These are phyloP conservation scores for Pythium vanterpoolii DNA, from an alignment of 352 stramenopile species.

Conservation along the genomic window DNA sequence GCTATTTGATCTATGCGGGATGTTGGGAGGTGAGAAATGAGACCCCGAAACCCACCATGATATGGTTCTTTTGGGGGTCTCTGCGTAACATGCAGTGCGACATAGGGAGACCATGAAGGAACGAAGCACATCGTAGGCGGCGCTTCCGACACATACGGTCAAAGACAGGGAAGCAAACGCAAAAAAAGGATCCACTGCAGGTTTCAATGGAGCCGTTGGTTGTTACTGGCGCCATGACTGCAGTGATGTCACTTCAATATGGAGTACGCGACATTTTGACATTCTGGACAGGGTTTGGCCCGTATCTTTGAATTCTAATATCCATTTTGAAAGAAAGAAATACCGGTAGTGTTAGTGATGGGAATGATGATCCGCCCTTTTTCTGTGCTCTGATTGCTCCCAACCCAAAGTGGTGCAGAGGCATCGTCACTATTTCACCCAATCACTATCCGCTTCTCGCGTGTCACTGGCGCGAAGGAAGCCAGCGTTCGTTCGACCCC, in stretches of 20 bases:
- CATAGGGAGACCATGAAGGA: too few relatives aligned
- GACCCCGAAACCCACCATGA: too few relatives aligned
- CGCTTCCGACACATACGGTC: too few relatives aligned
- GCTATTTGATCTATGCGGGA: too few relatives aligned
- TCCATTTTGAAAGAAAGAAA: background rate
- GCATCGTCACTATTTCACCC: background rate
- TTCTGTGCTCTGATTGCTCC: background rate
- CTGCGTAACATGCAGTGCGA: too few relatives aligned
- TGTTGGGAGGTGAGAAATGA: too few relatives aligned
- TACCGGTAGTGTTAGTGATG: background rate
- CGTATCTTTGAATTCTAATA: background rate
- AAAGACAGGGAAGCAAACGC: too few relatives aligned
- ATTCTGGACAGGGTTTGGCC: background rate
- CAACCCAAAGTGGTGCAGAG: background rate
- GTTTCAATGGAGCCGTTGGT: too few relatives aligned
- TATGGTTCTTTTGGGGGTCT: too few relatives aligned
- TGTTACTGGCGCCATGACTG: background rate
- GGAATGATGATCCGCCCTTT: background rate
- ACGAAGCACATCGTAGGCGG: too few relatives aligned
- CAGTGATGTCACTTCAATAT: background rate
- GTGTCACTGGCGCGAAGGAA: conserved; percentile 21
- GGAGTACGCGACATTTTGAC: background rate
- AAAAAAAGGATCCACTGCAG: too few relatives aligned
- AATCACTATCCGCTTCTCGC: background rate
- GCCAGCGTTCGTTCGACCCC: conserved; percentile 3